A percentile compares a stretch with the other conserved stretches of the same genome.
These are phyloP conservation scores for Biscogniauxia mediterranea DNA, from an alignment of 2,329 filamentous ascomycete species.

Conservation along the genomic window DNA sequence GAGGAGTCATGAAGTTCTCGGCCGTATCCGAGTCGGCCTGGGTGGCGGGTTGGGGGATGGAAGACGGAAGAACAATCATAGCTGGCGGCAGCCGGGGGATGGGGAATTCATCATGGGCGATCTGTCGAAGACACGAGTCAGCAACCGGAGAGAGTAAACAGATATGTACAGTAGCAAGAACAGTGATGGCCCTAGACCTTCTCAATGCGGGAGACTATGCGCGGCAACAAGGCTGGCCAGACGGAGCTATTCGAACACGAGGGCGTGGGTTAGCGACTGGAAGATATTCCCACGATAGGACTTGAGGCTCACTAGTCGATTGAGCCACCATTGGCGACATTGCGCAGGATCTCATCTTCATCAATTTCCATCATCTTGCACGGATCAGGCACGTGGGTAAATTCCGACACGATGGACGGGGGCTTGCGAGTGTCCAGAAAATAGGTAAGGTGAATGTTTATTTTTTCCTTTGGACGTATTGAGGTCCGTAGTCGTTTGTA, in stretches of 20 bases:
- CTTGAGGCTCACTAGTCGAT: conserved; percentile 53
- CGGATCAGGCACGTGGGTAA: conserved; percentile 5
- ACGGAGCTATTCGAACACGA: conserved; percentile 29
- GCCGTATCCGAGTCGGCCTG: conserved; percentile 36
- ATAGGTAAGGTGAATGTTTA: neutral
- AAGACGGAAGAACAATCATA: conserved; percentile 24
- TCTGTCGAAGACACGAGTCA: conserved; percentile 47
- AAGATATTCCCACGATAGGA: conserved; percentile 7
- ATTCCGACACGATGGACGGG: neutral
- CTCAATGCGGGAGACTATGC: conserved; percentile 44
- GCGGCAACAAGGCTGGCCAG: conserved; percentile 39
- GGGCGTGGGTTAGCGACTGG: conserved; percentile 10
- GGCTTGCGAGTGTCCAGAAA: conserved; percentile 1
- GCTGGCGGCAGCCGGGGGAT: conserved; percentile 46
- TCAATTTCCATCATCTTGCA: conserved; percentile 53
- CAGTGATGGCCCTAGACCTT: conserved; percentile 41
- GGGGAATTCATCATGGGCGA: conserved; percentile 72
- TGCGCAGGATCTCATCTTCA: conserved; percentile 48
- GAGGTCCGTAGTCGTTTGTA: neutral
- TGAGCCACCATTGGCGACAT: conserved; percentile 48
- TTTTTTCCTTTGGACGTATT: neutral
- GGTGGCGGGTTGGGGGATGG: conserved; percentile 38
- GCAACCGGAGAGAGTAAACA: conserved; percentile 5
- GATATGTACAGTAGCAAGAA: neutral
- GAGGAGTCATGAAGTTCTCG: conserved; percentile 44